A percentile compares a stretch with the other conserved stretches of the same genome.
Evolutionary conservation across 2,329 filamentous ascomycete genomes (phyloP).

Genomic region (Penicillium vulpinum): DNA sequence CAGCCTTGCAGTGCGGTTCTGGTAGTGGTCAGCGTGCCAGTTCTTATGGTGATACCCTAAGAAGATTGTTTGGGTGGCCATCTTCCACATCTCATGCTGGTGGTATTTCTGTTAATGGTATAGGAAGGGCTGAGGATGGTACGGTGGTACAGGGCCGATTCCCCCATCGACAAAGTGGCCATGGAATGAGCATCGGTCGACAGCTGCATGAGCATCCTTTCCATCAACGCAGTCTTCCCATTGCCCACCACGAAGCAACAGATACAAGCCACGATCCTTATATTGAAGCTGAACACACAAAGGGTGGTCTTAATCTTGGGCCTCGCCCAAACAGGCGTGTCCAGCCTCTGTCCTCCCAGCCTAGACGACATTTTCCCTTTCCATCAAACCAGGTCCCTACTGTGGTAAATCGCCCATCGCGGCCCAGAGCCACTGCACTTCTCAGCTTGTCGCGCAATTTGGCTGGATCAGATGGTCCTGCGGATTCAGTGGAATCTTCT

Average conservation of each 20-base stretch:
- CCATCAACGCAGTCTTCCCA: conserved; percentile 30
- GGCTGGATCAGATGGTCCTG: background rate
- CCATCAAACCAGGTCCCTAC: background rate
- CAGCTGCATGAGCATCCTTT: conserved; percentile 38
- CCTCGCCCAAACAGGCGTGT: background rate
- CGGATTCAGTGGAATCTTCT: background rate
- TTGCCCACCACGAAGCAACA: conserved; percentile 17
- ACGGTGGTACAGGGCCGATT: conserved; percentile 45
- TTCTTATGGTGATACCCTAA: conserved; percentile 29
- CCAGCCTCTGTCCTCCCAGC: background rate
- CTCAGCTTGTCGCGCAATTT: background rate
- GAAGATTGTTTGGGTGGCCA: conserved; percentile 33
- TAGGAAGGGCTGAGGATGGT: conserved; percentile 43
- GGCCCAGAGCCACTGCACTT: conserved; percentile 1
- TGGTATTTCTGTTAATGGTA: conserved; percentile 23
- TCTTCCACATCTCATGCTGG: conserved; percentile 13
- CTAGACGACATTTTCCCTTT: conserved; percentile 1
- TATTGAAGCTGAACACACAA: background rate
- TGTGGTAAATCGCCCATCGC: background rate
- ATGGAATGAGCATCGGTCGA: conserved; percentile 37
- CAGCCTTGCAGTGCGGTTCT: background rate
- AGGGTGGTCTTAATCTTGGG: background rate
- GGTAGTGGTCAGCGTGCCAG: conserved; percentile 4
- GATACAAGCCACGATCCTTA: background rate
- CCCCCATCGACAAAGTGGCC: conserved; percentile 42